A percentile compares a stretch with the other conserved stretches of the same genome.
Evolutionary conservation across 2,329 filamentous ascomycete genomes (phyloP).

Genomic region (Nothomitra cinnamomea): DNA sequence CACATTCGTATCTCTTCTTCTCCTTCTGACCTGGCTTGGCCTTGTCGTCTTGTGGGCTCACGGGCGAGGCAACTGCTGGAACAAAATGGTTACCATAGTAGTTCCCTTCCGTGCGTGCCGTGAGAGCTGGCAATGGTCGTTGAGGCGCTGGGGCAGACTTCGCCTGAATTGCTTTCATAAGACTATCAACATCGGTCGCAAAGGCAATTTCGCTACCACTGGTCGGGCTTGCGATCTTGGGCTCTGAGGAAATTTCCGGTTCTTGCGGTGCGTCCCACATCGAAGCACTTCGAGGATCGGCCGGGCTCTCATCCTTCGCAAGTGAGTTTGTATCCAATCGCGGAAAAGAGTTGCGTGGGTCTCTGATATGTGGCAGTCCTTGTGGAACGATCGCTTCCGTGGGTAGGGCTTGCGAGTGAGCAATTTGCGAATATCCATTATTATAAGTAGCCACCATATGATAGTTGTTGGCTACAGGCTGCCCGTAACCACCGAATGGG

Average conservation of each 20-base stretch:
- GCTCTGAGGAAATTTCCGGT: conserved; percentile 4
- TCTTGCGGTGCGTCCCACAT: not conserved
- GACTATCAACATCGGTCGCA: conserved; percentile 65
- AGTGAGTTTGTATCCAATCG: not conserved
- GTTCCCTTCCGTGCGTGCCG: not conserved
- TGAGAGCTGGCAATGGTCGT: not conserved
- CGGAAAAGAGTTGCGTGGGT: not conserved
- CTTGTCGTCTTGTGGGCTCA: not conserved
- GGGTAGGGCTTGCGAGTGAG: conserved; percentile 3
- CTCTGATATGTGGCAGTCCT: not conserved
- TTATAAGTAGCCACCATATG: conserved; percentile 8
- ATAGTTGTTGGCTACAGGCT: conserved; percentile 18
- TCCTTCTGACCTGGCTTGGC: conserved; percentile 18
- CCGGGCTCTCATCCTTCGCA: conserved; percentile 1
- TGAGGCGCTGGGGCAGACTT: conserved; percentile 9
- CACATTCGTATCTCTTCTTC: conserved; percentile 54
- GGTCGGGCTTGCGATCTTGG: conserved; percentile 12
- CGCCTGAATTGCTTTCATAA: conserved; percentile 78
- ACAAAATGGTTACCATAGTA: not conserved
- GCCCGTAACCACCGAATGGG: conserved; percentile 18
- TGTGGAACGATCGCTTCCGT: not conserved
- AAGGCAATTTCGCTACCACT: conserved; percentile 42
- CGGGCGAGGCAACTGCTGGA: not conserved
- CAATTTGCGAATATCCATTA: conserved; percentile 2
- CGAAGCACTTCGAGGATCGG: conserved; percentile 3